Percentiles rank a stretch among this genome's conserved stretches.
Evolutionary conservation across 1,139 yeast genomes (phyloP).

Genomic region (Candida tropicalis): DNA sequence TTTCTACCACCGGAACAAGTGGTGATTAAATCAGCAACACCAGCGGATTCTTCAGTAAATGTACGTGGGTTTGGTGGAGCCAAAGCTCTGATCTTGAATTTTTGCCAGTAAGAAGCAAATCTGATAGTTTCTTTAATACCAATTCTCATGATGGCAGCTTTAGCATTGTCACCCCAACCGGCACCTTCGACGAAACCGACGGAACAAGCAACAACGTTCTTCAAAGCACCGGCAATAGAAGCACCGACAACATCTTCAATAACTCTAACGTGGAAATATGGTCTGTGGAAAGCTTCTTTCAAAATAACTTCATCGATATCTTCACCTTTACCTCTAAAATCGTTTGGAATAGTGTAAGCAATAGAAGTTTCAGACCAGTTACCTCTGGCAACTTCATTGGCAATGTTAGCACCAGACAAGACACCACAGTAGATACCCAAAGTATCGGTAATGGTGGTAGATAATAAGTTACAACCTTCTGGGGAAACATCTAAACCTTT

Average conservation of each 20-base stretch:
- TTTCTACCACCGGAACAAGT: constrained; percentile 97
- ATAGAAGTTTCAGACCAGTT: constrained; percentile 96
- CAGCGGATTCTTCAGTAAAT: constrained; percentile 89
- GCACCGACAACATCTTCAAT: constrained; percentile 92
- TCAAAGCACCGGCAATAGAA: constrained; percentile 91
- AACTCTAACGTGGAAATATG: constrained; percentile 92
- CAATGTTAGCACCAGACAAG: constrained; percentile 91
- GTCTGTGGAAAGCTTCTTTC: constrained; percentile 85
- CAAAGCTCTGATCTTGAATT: constrained; percentile 69
- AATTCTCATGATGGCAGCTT: constrained; percentile 93
- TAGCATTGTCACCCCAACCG: constrained; percentile 98
- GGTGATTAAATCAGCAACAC: constrained; percentile 95
- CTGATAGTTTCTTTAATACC: constrained; percentile 83
- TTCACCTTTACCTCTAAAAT: constrained; percentile 68
- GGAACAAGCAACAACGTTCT: constrained; percentile 89
- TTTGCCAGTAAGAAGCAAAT: constrained; percentile 49
- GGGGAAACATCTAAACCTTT: constrained; percentile 88
- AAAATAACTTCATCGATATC: constrained; percentile 73
- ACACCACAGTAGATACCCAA: constrained; percentile 92
- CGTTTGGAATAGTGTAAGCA: constrained; percentile 75
- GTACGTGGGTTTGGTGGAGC: constrained; percentile 77
- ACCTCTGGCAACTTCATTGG: constrained; percentile 90
- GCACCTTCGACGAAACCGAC: constrained; percentile 95
- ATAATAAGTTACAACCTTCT: constrained; percentile 77
- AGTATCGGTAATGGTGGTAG: constrained; percentile 71